phyloP scores from a whole-genome alignment of 441 rosid genomes.

The Gossypium laxum region DNA sequence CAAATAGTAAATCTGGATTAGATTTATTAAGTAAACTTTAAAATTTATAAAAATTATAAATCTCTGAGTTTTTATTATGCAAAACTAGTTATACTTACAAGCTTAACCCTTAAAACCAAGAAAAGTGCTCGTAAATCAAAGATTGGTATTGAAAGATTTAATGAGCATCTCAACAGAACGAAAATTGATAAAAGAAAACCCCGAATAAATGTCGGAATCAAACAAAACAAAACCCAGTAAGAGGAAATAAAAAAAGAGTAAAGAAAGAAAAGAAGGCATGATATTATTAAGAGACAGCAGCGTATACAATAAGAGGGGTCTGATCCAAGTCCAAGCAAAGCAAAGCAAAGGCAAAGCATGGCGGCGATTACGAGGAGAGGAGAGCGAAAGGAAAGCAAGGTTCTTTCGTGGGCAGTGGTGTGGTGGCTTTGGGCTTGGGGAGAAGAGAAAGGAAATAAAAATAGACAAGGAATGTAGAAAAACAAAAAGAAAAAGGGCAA shows the following conservation, averaged over 20 bases:
- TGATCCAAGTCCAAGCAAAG: not conserved
- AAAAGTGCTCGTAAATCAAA: too few relatives aligned
- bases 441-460: not conserved
- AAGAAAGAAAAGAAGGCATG: not conserved
- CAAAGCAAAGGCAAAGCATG: not conserved
- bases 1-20: too few relatives aligned
- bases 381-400: not conserved
- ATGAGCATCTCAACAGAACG: too few relatives aligned
- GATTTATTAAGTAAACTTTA: too few relatives aligned
- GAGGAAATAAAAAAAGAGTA: not conserved
- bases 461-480: not conserved
- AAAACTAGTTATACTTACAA: too few relatives aligned
- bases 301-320: not conserved
- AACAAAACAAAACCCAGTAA: not conserved
- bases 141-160: too few relatives aligned
- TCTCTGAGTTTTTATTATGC: too few relatives aligned
- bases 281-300: not conserved
- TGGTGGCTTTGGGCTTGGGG: not conserved
- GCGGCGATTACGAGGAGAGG: slow-evolving; percentile 10
- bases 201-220: not conserved
- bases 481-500: not conserved
- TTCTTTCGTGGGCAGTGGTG: not conserved
- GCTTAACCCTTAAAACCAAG: too few relatives aligned
- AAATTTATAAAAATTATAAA: too few relatives aligned
- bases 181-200: too few relatives aligned